phyloP scores from a whole-genome alignment of 768 basidiomycete genomes.

The Hortiboletus flavorubellus region DNA sequence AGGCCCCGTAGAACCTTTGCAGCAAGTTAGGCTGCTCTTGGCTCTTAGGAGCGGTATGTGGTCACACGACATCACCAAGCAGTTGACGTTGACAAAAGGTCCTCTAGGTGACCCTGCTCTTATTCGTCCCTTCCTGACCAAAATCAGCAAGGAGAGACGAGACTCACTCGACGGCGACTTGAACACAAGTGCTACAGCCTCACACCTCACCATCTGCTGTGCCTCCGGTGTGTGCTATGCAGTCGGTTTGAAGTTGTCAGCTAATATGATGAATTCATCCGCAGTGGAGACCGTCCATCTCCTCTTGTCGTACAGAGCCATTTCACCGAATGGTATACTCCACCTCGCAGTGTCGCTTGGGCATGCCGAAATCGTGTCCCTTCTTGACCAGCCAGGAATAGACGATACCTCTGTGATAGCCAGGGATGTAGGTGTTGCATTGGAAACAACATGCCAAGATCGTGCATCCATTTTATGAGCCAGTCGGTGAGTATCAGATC shows the following conservation, averaged over 20 bases:
- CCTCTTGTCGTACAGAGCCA: constrained; percentile 67
- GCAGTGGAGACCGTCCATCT: constrained; percentile 65
- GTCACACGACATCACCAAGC: not conserved
- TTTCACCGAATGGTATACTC: constrained; percentile 74
- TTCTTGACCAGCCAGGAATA: constrained; percentile 75
- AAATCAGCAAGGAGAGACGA: constrained; percentile 65
- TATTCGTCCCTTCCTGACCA: constrained; percentile 79
- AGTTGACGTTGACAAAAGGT: not conserved
- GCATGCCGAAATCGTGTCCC: constrained; percentile 63
- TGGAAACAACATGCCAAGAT: constrained; percentile 72
- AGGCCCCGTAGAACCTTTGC: constrained; percentile 43
- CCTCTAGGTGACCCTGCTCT: constrained; percentile 65
- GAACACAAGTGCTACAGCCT: constrained; percentile 68
- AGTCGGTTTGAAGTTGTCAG: not conserved
- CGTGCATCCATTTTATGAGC: constrained; percentile 87
- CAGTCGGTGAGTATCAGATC: constrained; percentile 72
- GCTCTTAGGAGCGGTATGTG: constrained; percentile 58
- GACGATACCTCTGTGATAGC: constrained; percentile 70
- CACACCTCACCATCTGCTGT: constrained; percentile 82
- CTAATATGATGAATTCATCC: constrained; percentile 1
- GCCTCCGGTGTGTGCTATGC: constrained; percentile 53
- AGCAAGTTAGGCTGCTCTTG: constrained; percentile 62
- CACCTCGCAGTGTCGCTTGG: constrained; percentile 73
- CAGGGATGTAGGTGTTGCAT: constrained; percentile 63
- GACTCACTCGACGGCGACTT: constrained; percentile 45